Evolutionary conservation across 345 rosid species (phyloP), one percentile per base, ranked within the genome.

Genomic region (Brassica cretica): DNA sequence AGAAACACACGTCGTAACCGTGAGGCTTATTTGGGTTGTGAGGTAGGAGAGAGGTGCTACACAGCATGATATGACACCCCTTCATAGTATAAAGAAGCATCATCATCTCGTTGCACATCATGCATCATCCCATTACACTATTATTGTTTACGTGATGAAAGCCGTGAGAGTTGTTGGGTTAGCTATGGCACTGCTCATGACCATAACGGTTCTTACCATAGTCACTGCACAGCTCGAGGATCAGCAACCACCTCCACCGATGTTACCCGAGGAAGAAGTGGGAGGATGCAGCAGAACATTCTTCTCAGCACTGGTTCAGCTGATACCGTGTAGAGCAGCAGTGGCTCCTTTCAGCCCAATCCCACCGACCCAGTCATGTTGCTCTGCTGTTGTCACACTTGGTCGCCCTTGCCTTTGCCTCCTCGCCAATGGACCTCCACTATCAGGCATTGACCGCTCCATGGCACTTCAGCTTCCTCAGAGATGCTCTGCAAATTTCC

Each of bases 321-420:
- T 94, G 65, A 86, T 93, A 78, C 99, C 98, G 5, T 95, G 98
- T 70, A 85, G 94, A 77, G 84, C 97, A 44, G 89, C 96, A 1
- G 96, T 91, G 30, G 90, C 94, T 69, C 93, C 96, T 2, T 91
- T 89, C 73, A 91, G 94, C 71, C 91, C 93, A 0, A 74, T 91
- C 76, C 91, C 93, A 30, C 99, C 97, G 0, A 88, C 88, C 6
- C 89, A 90, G 35, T 64, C 85, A 6, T 95, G 97, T 82, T 95
- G 99, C 87, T 84, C 83, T 56, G 97, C 94, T 4, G 66, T 95
- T 79, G 88, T 84, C 78, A 51, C 85, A 29, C 87, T 94, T 6
- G 98, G 98, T 6, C 97, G 92, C 72, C 88, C 95, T 74, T 95
- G 99, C 78, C 77, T 91, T 53, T 93, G 97, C 81, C 83, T 80